These are phyloP conservation scores for Voacanga thouarsii DNA, from an alignment of 257 asterid genomes.

Conservation along the genomic window DNA sequence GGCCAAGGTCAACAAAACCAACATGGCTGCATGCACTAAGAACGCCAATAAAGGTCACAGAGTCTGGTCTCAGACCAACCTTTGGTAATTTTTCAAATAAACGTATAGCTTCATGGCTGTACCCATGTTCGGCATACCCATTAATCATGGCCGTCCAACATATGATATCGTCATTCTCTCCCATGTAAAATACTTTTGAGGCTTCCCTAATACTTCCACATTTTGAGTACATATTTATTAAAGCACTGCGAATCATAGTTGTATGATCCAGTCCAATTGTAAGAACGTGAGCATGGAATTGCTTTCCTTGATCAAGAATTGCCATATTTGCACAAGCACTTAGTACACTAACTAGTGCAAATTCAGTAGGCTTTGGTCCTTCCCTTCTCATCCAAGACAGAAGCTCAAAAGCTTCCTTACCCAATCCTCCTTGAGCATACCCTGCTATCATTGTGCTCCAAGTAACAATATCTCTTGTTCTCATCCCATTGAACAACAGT, in stretches of 20 bases:
- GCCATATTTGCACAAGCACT: slow-evolving; percentile 78
- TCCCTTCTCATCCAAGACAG: slow-evolving; percentile 71
- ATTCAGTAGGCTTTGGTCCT: slow-evolving; percentile 82
- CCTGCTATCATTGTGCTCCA: slow-evolving; percentile 93
- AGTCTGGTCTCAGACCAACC: slow-evolving; percentile 66
- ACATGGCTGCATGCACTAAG: slow-evolving; percentile 85
- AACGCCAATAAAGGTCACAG: slow-evolving; percentile 75
- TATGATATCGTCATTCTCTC: slow-evolving; percentile 53
- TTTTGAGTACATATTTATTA: slow-evolving; percentile 81
- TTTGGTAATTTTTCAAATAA: slow-evolving; percentile 51
- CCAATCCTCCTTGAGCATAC: slow-evolving; percentile 68
- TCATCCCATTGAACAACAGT: slow-evolving; percentile 48
- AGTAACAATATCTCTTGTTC: slow-evolving; percentile 61
- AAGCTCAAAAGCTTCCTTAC: slow-evolving; percentile 69
- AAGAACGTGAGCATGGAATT: slow-evolving; percentile 70
- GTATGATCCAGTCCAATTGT: slow-evolving; percentile 59
- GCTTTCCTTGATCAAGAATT: slow-evolving; percentile 78
- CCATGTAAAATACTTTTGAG: slow-evolving; percentile 33
- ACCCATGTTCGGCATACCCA: slow-evolving; percentile 91
- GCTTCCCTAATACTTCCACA: slow-evolving; percentile 79
- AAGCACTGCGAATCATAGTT: slow-evolving; percentile 49
- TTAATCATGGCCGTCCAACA: slow-evolving; percentile 94
- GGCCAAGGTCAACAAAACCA: slow-evolving; percentile 71
- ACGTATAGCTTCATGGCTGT: slow-evolving; percentile 68
- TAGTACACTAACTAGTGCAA: slow-evolving; percentile 67